phyloP scores from a whole-genome alignment of 176 grass and related monocot genomes.

The Phragmites australis region DNA sequence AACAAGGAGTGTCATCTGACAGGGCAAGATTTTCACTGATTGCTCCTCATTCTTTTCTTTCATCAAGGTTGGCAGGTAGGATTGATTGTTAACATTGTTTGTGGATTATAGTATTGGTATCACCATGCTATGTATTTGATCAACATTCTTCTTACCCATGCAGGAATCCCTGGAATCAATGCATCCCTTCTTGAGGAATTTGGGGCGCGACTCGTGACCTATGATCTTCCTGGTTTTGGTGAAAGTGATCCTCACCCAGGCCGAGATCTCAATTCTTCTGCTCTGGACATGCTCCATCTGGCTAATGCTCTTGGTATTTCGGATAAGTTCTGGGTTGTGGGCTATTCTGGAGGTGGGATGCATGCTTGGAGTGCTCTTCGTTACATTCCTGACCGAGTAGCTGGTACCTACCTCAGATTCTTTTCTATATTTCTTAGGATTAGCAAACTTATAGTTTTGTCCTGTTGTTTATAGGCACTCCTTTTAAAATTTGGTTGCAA shows the following conservation, averaged over 20 bases:
- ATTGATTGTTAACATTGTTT: not conserved
- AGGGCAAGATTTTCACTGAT: constrained; percentile 85
- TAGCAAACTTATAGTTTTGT: not conserved
- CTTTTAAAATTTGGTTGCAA: not conserved
- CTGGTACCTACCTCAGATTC: constrained; percentile 45
- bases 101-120: constrained; percentile 3
- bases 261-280: constrained; percentile 89
- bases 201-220: constrained; percentile 78
- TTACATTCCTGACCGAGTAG: constrained; percentile 88
- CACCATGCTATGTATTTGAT: constrained; percentile 18
- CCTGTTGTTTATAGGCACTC: not conserved
- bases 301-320: constrained; percentile 59
- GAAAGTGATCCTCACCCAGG: constrained; percentile 92
- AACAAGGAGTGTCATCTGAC: constrained; percentile 72
- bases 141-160: constrained; percentile 27
- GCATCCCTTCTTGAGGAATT: constrained; percentile 81
- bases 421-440: constrained; percentile 3
- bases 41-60: constrained; percentile 92
- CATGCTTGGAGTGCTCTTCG: constrained; percentile 95
- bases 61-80: constrained; percentile 83
- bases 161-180: constrained; percentile 88
- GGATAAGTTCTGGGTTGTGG: constrained; percentile 90
- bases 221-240: constrained; percentile 99
- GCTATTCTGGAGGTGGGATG: constrained; percentile 81
- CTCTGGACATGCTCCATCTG: constrained; percentile 92